Evolutionary conservation across 2,329 filamentous ascomycete genomes (phyloP), one percentile per base, ranked within the genome.

Genomic region (Penicillium sp.): DNA sequence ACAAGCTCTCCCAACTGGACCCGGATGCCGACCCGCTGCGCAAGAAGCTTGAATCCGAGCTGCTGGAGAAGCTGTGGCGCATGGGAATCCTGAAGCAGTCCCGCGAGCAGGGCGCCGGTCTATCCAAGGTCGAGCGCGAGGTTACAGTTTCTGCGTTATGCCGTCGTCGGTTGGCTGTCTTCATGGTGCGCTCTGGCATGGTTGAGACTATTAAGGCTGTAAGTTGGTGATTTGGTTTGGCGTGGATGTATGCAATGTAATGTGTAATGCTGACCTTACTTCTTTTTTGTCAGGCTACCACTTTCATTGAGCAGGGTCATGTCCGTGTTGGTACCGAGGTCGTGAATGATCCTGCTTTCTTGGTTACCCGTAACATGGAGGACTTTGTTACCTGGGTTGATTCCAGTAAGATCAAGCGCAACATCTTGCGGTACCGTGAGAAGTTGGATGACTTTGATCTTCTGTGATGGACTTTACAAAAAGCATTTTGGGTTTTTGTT

Each of bases 361-460:
- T 96, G 46, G 88, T 97, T 7, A 93, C 88, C 33, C 78, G 90
- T 57, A 87, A 82, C 53, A 88, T 95, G 79, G 91, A 97, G 72
- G 91, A 97, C 72, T 95, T 94, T 67, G 86, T 97, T 17, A 96
- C 91, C 0, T 97, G 91, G 91, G 85, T 91, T 9, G 87, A 94
- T 62, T 88, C 88, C 53, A 94, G 88, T 71, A 96, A 96, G 85
- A 90, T 97, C 69, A 95, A 95, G 84, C 81, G 86, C 66, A 93
- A 89, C 66, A 95, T 96, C 57, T 84, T 95, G 81, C 88, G 87
- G 72, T 97, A 96, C 68, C 82, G 88, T 61, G 89, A 96, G 70
- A 88, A 95, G 75, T 72, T 96, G 71, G 91, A 97, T 72, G 91
- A 97, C 72, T 97, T 95, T 65, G 91, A 97, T 73, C 73, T 96